A percentile compares a stretch with the other conserved stretches of the same genome.
Evolutionary conservation across 139 green algal species (phyloP).

Genomic region (Trebouxia sp.): DNA sequence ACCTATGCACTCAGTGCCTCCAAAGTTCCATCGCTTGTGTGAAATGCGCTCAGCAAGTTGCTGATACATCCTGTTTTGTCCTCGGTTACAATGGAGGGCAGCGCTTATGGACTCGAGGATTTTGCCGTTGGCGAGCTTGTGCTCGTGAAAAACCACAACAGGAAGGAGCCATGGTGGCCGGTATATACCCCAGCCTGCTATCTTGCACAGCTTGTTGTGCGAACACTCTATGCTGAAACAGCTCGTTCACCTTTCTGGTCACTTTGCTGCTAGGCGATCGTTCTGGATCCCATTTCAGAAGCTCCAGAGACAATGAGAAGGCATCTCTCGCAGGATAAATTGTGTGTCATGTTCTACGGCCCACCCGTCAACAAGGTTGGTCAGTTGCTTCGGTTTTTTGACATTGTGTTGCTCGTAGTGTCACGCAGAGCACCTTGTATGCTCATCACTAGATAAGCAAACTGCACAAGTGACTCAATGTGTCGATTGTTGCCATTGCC

Average conservation of each 20-base stretch:
- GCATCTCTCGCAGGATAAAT: conserved; percentile 23
- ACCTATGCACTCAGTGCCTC: no score
- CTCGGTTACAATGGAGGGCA: conserved; percentile 10
- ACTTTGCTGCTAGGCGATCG: conserved; percentile 18
- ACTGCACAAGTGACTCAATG: no score
- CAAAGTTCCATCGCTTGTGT: background rate
- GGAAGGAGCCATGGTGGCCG: conserved; percentile 31
- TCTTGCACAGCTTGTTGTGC: background rate
- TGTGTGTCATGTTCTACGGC: conserved; percentile 42
- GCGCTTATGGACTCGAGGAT: conserved; percentile 20
- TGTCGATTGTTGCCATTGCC: no score
- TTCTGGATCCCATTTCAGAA: conserved; percentile 26
- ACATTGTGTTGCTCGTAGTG: background rate
- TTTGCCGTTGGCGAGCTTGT: conserved; percentile 33
- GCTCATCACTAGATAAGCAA: no score
- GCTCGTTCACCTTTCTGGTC: conserved; percentile 11
- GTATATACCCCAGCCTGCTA: background rate
- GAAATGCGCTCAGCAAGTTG: background rate
- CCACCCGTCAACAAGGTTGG: conserved; percentile 33
- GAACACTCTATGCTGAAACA: conserved; percentile 6
- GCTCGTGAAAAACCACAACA: conserved; percentile 30
- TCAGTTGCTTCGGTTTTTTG: background rate
- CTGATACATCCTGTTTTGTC: background rate
- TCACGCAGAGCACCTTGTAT: no score
- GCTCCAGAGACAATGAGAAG: conserved; percentile 26